Evolutionary conservation across 2,329 filamentous ascomycete species (phyloP), one percentile per base, ranked within the genome.

Genomic region (Aureobasidium sp.): DNA sequence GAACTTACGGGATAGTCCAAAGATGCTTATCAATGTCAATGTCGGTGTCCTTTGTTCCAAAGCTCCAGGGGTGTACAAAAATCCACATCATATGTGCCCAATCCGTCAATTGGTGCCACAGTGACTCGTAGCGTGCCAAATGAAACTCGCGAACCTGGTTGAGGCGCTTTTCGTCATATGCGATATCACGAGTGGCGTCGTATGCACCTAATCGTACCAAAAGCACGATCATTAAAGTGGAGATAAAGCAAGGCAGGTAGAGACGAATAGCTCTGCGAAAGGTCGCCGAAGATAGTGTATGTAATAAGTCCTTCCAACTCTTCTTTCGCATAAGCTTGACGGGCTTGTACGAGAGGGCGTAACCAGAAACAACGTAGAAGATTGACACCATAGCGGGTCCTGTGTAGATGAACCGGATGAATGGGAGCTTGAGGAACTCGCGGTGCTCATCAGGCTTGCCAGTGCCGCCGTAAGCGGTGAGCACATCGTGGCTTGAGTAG

Each of bases 281-380:
- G 21, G 21, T 21, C 21, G 21, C 21, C 21, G 21, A 21, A 21
- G 21, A 21, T 21, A 21, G 21, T 21, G 21, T 21, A 21, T 21
- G 21, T 21, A 21, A 21, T 21, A 21, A 21, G 21, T 21, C 21
- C 21, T 21, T 21, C 21, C 21, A 21, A 21, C 21, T 21, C 21
- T 21, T 21, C 1, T 21, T 21, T 21, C 21, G 21, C 21, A 21
- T 21, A 21, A 21, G 21, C 21, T 21, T 21, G 21, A 21, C 42
- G 9, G 67, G 64, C 32, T 66, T 66, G 62, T 85, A 77, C 36
- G 79, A 80, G 14, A 87, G 74, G 3, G 82, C 84, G 70, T 85
- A 85, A 25, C 83, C 83, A 0, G 82, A 84, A 44, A 85, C 81
- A 67, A 85, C 79, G 68, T 85, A 85, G 75, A 86, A 86, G 65